Evolutionary conservation across 2,329 filamentous ascomycete species (phyloP).

Genomic region (Fusarium guadeloupense): DNA sequence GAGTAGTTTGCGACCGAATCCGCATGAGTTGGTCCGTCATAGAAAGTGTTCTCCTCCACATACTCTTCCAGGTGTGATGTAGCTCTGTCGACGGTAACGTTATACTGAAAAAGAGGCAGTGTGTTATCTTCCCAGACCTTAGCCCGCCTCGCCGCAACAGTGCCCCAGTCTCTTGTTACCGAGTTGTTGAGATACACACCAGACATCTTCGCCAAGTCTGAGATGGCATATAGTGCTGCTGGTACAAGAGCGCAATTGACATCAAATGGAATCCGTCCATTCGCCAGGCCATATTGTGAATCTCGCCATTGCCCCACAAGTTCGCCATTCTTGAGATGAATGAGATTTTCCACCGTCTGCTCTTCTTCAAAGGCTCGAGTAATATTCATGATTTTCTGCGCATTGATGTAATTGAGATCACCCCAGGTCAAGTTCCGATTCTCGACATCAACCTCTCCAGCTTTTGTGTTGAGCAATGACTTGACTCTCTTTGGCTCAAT

Average conservation of each 20-base stretch:
- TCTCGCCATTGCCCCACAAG: constrained; percentile 72
- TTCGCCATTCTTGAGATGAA: constrained; percentile 64
- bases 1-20: constrained; percentile 48
- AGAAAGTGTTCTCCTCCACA: constrained; percentile 50
- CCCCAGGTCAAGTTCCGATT: constrained; percentile 64
- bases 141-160: constrained; percentile 59
- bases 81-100: constrained; percentile 56
- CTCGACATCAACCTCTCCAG: constrained; percentile 56
- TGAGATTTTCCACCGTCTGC: constrained; percentile 63
- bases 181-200: constrained; percentile 60
- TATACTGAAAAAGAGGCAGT: constrained; percentile 63
- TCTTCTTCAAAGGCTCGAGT: constrained; percentile 63
- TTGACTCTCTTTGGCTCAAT: constrained; percentile 49
- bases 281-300: constrained; percentile 66
- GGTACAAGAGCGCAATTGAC: constrained; percentile 72
- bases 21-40: constrained; percentile 56
- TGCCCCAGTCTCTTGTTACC: constrained; percentile 51
- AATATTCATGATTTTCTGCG: constrained; percentile 66
- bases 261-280: constrained; percentile 70
- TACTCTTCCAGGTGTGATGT: constrained; percentile 59
- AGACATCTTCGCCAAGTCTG: constrained; percentile 54
- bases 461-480: constrained; percentile 53
- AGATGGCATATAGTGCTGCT: constrained; percentile 67
- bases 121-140: constrained; percentile 70
- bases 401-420: constrained; percentile 60